phyloP scores from a whole-genome alignment of 129 eudicot genomes.

The Flaveria bidentis region DNA sequence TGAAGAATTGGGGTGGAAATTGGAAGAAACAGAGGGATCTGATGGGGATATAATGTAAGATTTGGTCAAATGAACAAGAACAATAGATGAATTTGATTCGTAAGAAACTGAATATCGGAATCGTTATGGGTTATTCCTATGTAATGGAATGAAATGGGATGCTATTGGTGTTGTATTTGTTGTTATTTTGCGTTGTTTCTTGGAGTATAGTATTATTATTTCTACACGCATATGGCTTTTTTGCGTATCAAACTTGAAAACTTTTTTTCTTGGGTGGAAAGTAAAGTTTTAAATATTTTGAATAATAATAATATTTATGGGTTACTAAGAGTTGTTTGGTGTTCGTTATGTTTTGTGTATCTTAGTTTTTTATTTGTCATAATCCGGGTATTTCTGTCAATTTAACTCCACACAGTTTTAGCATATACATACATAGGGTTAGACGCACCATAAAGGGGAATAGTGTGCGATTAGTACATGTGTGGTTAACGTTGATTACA shows the following conservation, averaged over 20 bases:
- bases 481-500: too few relatives aligned
- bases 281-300: conserved; percentile 4
- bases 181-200: background rate
- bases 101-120: conserved; percentile 19
- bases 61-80: conserved; percentile 5
- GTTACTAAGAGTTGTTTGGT: background rate
- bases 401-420: background rate
- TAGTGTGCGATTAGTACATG: too few relatives aligned
- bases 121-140: conserved; percentile 9
- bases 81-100: conserved; percentile 25
- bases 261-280: conserved; percentile 8
- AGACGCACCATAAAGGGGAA: background rate
- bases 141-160: background rate
- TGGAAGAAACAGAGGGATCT: conserved; percentile 17
- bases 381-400: too few relatives aligned
- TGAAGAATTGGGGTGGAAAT: conserved; percentile 22
- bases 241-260: conserved; percentile 9
- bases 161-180: too few relatives aligned
- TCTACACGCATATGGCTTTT: conserved; percentile 16
- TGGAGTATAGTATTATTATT: background rate
- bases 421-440: too few relatives aligned
- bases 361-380: too few relatives aligned
- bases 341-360: background rate
- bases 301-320: too few relatives aligned
- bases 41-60: background rate